Base-by-base conservation (phyloP, 2,329 filamentous ascomycete genomes). In the Xylariaceae sp. region DNA sequence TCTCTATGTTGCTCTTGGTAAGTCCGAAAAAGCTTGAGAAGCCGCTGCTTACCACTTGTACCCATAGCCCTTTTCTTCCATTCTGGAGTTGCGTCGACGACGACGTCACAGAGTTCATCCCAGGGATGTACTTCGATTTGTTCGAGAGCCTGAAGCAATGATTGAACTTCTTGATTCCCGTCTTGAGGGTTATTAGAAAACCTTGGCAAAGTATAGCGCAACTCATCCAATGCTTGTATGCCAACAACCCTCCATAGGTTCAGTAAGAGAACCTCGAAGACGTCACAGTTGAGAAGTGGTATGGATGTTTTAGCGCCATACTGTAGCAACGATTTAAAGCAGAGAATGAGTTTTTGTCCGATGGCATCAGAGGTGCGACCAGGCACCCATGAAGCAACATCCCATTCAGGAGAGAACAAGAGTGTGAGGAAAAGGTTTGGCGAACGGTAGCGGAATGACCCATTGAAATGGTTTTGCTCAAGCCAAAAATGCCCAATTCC, bases 1-100 rank as follows among this genome's bases (percentile, higher is more conserved):
- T 55, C 47, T 6, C 42, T 18, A 15, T 33, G 32, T n/a, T 2
- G n/a, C 2, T 42, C 35, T 20, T 55, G 53, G 27, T 51, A 51
- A 3, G 46, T 20, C 18, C 9, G 7, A 15, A 51, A 13, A 9
- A 47, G 26, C 13, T 16, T 20, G 13, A 55, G 6, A 11, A 55
- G 42, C 5, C 15, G 29, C 10, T 24, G 29, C 13, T 53, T 37
- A 13, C 32, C 39, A 15, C 16, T 37, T 6, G 15, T 26, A 18
- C 23, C 35, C 4, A 8, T 6, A 3, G 6, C 23, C 7, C 26
- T 33, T 32, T 8, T n/a, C 6, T 10, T 15, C 45, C 37, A 44
- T 9, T 7, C 23, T 4, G 51, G 27, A 24, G 24, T 15, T 27
- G 15, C 2, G 4, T 37, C 30, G 13, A 32, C 24, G 23, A 51